Conservation (phyloP, 1,284 basidiomycete species). For the Pseudozyma sp. region DNA sequence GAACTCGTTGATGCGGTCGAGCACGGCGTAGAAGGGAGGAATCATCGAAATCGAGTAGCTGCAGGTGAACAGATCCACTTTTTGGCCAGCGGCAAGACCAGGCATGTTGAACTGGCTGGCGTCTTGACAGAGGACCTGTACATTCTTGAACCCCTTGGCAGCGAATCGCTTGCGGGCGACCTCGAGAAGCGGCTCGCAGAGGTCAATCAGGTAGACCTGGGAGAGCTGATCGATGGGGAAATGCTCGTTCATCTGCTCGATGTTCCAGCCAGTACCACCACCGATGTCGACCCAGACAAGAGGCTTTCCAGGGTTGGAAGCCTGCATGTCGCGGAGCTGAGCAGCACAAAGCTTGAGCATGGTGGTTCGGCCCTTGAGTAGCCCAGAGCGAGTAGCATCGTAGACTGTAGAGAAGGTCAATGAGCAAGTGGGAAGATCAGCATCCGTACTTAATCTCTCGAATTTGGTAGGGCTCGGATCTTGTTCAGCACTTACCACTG, state of each 20-base stretch:
- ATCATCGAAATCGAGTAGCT: slow-evolving; percentile 71
- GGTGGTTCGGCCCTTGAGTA: slow-evolving; percentile 65
- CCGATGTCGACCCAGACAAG: slow-evolving; percentile 86
- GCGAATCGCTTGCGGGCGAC: slow-evolving; percentile 79
- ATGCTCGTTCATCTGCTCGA: slow-evolving; percentile 82
- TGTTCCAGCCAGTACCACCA: slow-evolving; percentile 84
- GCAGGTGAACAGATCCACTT: slow-evolving; percentile 68
- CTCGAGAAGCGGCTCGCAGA: slow-evolving; percentile 80
- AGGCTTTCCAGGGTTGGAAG: slow-evolving; percentile 70
- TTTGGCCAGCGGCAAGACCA: slow-evolving; percentile 53
- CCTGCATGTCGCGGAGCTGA: slow-evolving; percentile 74
- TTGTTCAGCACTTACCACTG: slow-evolving; percentile 46
- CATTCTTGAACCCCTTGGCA: slow-evolving; percentile 79
- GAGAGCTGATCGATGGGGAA: slow-evolving; percentile 71
- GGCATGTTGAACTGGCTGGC: slow-evolving; percentile 79
- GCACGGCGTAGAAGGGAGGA: slow-evolving; percentile 77
- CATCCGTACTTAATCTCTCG: background rate
- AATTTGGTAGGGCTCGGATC: background rate
- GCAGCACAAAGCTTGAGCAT: slow-evolving; percentile 74
- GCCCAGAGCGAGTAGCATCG: slow-evolving; percentile 64
- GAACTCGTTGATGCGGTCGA: slow-evolving; percentile 79
- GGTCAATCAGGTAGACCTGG: slow-evolving; percentile 79
- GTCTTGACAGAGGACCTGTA: slow-evolving; percentile 81
- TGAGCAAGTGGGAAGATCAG: background rate
- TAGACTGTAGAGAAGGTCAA: slow-evolving; percentile 51